Evolutionary conservation across 2,329 filamentous ascomycete species (phyloP).

Genomic region (Aspergillus quadrilineatus): DNA sequence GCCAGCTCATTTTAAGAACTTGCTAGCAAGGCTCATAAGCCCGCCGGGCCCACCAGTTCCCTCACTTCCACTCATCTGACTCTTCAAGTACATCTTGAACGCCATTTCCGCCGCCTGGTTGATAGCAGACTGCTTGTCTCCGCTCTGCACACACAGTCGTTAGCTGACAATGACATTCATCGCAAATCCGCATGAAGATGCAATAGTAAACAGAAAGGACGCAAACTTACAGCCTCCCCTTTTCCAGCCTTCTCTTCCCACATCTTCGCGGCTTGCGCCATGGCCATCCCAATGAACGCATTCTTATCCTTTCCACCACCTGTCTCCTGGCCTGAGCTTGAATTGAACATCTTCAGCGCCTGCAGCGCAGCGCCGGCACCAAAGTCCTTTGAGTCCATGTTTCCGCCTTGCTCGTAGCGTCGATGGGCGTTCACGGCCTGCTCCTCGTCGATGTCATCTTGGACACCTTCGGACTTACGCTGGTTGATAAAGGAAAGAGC

Average conservation of each 20-base stretch:
- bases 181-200: background rate
- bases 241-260: conserved; percentile 60
- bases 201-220: background rate
- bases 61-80: conserved; percentile 56
- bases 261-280: conserved; percentile 82
- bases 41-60: conserved; percentile 50
- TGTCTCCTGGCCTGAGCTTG: conserved; percentile 42
- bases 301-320: conserved; percentile 60
- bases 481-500: conserved; percentile 55
- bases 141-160: conserved; percentile 36
- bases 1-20: conserved; percentile 50
- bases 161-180: conserved; percentile 3
- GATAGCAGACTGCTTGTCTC: conserved; percentile 78
- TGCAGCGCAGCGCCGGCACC: conserved; percentile 49
- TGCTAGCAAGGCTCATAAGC: conserved; percentile 59
- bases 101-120: conserved; percentile 81
- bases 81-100: conserved; percentile 88
- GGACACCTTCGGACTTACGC: conserved; percentile 52
- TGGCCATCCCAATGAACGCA: conserved; percentile 78
- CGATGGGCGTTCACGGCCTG: conserved; percentile 73
- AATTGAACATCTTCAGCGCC: conserved; percentile 75
- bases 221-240: conserved; percentile 53
- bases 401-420: conserved; percentile 59
- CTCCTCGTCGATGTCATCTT: conserved; percentile 60
- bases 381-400: conserved; percentile 46